Base-by-base conservation (phyloP, 2,329 filamentous ascomycete species). In the Sporothrix sp. region DNA sequence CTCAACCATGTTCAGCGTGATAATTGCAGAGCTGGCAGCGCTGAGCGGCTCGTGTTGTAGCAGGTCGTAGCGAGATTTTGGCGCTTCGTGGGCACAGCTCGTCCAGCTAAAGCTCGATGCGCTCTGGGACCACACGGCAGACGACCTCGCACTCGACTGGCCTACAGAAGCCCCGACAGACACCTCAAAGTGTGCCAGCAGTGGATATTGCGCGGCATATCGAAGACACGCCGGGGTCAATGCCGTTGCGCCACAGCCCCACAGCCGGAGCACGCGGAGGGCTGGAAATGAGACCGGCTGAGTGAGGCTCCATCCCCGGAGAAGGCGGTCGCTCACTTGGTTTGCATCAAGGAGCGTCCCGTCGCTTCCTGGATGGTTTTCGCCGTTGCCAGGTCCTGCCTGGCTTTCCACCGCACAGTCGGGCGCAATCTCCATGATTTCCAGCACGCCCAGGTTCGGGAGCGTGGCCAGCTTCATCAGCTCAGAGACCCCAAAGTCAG, bases 371-470 rank as follows among this genome's bases (percentile, higher is more conserved):
- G 10, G n/a, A n/a, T n/a, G n/a, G n/a, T n/a, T n/a, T n/a, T n/a
- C n/a, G n/a, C 25, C 23, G 3, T 42, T 16, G 7, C 11, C n/a
- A 10, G 14, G 27, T 28, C 25, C 25, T 14, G 18, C 10, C 13
- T 44, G 36, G 36, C 14, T 16, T 16, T 16, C 16, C 7, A 8
- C n/a, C 16, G 33, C 33, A 36, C 23, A 18, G 23, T 33, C 20
- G 13, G 37, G 18, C 6, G 58, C 55, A 1, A 68, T 67, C 52
- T 72, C 65, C 13, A 73, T 62, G 20, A 76, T 63, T 58, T 75
- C 71, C 11, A 76, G 64, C 2, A 71, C 65, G 8, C 68, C 72
- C 4, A 76, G 66, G 46, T 75, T 76, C 25, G 62, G 66, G 55
- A 76, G 62, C 4, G 65, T 58, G 0, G 69, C 57, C 28, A 76